Percentiles rank a stretch among this genome's conserved stretches.
These are phyloP conservation scores for Fusarium udum DNA, from an alignment of 2,329 filamentous ascomycete species.

Conservation along the genomic window DNA sequence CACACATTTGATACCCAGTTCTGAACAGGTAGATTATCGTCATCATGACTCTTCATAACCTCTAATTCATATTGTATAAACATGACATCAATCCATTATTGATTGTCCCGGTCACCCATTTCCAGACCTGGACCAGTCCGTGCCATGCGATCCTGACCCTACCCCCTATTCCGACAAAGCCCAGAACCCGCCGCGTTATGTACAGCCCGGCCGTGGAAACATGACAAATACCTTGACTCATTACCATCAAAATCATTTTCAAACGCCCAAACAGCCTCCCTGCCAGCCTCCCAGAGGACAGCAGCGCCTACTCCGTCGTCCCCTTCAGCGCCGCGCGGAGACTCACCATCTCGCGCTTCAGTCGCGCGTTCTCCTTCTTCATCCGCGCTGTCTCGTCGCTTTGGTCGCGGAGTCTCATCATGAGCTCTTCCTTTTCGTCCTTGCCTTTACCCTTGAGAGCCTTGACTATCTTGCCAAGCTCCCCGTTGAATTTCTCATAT, in stretches of 20 bases:
- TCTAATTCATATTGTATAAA: constrained; percentile 36
- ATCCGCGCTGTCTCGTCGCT: constrained; percentile 80
- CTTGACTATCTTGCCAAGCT: constrained; percentile 83
- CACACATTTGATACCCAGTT: constrained; percentile 19
- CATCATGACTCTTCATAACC: constrained; percentile 40
- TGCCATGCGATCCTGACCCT: constrained; percentile 31
- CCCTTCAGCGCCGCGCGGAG: constrained; percentile 66
- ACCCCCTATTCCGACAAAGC: constrained; percentile 36
- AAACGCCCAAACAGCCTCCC: constrained; percentile 30
- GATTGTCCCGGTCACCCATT: constrained; percentile 22
- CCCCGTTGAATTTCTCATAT: constrained; percentile 92
- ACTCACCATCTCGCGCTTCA: constrained; percentile 85
- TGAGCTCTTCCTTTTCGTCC: constrained; percentile 81
- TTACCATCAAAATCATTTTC: constrained; percentile 26
- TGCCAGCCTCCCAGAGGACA: constrained; percentile 36
- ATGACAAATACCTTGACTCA: constrained; percentile 27
- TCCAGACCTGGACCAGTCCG: constrained; percentile 34
- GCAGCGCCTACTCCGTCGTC: constrained; percentile 47
- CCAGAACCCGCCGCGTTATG: constrained; percentile 30
- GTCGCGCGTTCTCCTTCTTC: constrained; percentile 84
- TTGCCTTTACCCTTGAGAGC: constrained; percentile 77
- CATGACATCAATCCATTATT: constrained; percentile 28
- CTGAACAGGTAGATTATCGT: constrained; percentile 27
- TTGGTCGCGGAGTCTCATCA: constrained; percentile 74
- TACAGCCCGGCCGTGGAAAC: constrained; percentile 34